These are phyloP conservation scores for Colletotrichum salicis DNA, from an alignment of 2,329 filamentous ascomycete species.

Conservation along the genomic window DNA sequence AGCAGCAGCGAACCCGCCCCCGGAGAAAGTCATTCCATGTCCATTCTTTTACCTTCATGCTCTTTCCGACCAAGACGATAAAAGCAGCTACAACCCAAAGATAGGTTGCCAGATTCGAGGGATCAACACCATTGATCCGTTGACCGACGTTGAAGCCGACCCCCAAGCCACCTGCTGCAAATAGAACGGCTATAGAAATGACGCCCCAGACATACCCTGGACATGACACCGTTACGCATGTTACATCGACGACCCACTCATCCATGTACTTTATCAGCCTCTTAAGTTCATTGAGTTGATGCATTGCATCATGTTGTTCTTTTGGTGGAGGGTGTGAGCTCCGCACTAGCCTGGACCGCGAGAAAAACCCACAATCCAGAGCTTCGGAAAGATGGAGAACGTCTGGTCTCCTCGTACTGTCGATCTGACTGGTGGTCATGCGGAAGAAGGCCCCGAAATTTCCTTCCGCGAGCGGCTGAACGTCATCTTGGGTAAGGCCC, in stretches of 20 bases:
- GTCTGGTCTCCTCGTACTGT: background rate
- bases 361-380: background rate
- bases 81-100: conserved; percentile 42
- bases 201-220: conserved; percentile 10
- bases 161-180: conserved; percentile 41
- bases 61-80: conserved; percentile 41
- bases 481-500: background rate
- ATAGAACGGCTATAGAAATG: background rate
- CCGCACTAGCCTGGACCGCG: background rate
- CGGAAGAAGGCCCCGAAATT: conserved; percentile 25
- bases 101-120: conserved; percentile 44
- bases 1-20: conserved; percentile 39
- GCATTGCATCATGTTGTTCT: background rate
- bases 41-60: conserved; percentile 40
- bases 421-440: conserved; percentile 11
- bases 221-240: background rate
- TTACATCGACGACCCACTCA: conserved; percentile 10
- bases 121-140: conserved; percentile 44
- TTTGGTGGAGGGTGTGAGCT: background rate
- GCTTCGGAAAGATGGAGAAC: conserved; percentile 9
- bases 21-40: conserved; percentile 45
- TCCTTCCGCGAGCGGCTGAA: background rate
- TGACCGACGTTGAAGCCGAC: conserved; percentile 41
- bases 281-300: background rate
- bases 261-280: background rate